Percentiles rank a stretch among this genome's conserved stretches.
Evolutionary conservation across 208 protist genomes (phyloP).

Genomic region (Eutreptiella sp.): DNA sequence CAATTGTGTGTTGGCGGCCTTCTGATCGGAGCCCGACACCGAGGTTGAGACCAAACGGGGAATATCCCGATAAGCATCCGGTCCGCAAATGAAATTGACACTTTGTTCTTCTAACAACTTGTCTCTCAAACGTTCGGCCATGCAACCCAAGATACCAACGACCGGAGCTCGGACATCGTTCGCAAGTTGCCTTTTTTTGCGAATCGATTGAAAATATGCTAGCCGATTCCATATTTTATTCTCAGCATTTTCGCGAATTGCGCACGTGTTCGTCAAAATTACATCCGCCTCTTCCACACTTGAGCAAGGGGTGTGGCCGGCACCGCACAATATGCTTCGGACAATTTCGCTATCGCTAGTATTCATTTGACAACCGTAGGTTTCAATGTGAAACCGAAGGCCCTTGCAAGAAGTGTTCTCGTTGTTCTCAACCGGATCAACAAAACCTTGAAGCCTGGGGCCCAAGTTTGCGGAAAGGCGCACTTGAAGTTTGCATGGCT

Average conservation of each 20-base stretch:
- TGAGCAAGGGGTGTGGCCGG: constrained; percentile 39
- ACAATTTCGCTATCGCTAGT: constrained; percentile 66
- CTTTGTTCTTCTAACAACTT: constrained; percentile 54
- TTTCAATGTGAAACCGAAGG: too few species aligned
- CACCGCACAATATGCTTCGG: constrained; percentile 41
- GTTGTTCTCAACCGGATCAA: too few species aligned
- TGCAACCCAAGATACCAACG: constrained; percentile 55
- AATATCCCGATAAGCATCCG: constrained; percentile 66
- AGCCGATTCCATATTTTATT: constrained; percentile 62
- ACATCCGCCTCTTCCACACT: constrained; percentile 44
- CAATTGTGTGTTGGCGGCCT: constrained; percentile 56
- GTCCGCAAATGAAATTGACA: constrained; percentile 65
- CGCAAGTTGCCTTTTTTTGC: constrained; percentile 26
- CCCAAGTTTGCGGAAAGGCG: too few species aligned
- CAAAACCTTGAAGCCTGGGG: too few species aligned
- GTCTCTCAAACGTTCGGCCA: constrained; percentile 68
- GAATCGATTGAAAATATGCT: constrained; percentile 29
- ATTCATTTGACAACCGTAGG: constrained; percentile 83
- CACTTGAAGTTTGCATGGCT: too few species aligned
- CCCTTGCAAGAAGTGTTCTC: too few species aligned
- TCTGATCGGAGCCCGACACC: constrained; percentile 20
- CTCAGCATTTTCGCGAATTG: constrained; percentile 70
- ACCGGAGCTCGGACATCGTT: background rate
- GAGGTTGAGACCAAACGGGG: constrained; percentile 46
- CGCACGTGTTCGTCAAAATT: constrained; percentile 72